Evolutionary conservation across 148 eudicot genomes (phyloP).

Genomic region (Rhododendron williamsianum): DNA sequence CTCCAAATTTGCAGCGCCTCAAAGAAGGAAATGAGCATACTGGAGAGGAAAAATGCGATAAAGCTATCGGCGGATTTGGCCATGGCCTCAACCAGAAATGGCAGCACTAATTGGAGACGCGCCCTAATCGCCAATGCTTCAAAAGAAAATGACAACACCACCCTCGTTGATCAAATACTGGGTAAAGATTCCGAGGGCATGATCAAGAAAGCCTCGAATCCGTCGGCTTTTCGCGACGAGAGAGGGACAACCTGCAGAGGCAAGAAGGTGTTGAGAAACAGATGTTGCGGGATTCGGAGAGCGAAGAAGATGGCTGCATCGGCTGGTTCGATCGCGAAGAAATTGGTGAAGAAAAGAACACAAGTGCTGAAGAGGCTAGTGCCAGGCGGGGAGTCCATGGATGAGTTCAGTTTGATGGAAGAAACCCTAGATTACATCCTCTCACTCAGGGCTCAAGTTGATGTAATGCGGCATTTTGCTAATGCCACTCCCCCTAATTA

Average conservation of each 20-base stretch:
- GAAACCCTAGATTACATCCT: slow-evolving; percentile 78
- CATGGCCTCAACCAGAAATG: slow-evolving; percentile 56
- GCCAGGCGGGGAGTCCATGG: slow-evolving; percentile 72
- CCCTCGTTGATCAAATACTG: slow-evolving; percentile 18
- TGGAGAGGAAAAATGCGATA: slow-evolving; percentile 61
- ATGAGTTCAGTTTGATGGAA: slow-evolving; percentile 43
- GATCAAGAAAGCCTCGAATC: background rate
- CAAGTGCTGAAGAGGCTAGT: slow-evolving; percentile 52
- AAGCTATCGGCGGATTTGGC: slow-evolving; percentile 70
- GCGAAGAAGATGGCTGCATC: slow-evolving; percentile 11
- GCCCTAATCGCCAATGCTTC: slow-evolving; percentile 43
- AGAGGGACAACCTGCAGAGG: slow-evolving; percentile 14
- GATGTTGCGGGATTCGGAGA: slow-evolving; percentile 9
- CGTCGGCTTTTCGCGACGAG: slow-evolving; percentile 3
- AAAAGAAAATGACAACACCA: slow-evolving; percentile 16
- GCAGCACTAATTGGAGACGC: slow-evolving; percentile 43
- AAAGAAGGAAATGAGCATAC: slow-evolving; percentile 39
- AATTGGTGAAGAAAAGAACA: slow-evolving; percentile 54
- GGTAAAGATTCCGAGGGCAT: background rate
- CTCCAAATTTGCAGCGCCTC: slow-evolving; percentile 36
- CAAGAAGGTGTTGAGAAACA: slow-evolving; percentile 31
- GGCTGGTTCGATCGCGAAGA: slow-evolving; percentile 40
- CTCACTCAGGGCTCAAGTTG: slow-evolving; percentile 60
- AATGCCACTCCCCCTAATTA: slow-evolving; percentile 24
- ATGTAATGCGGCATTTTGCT: slow-evolving; percentile 63